Evolutionary conservation across 1,284 basidiomycete genomes (phyloP).

Genomic region (Thecaphora frezii): DNA sequence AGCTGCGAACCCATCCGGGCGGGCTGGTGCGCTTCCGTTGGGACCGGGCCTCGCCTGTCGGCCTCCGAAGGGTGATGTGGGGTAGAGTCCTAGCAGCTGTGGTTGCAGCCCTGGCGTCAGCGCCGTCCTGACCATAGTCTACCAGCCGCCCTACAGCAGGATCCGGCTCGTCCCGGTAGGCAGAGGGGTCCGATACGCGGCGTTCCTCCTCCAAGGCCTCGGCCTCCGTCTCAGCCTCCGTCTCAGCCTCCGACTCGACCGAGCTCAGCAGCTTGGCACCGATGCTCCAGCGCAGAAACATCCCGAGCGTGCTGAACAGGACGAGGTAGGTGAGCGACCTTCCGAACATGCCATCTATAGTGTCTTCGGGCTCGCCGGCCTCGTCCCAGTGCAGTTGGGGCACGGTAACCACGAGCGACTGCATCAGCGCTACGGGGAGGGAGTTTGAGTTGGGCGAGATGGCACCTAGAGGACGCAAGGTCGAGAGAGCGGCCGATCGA

Average conservation of each 20-base stretch:
- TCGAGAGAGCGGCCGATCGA: background rate
- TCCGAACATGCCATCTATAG: conserved; percentile 82
- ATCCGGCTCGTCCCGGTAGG: conserved; percentile 7
- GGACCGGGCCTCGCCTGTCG: conserved; percentile 27
- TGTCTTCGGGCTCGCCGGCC: conserved; percentile 67
- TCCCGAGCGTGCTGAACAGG: conserved; percentile 87
- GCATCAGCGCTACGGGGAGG: conserved; percentile 86
- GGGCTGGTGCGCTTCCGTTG: conserved; percentile 17
- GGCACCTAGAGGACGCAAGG: conserved; percentile 18
- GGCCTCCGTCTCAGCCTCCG: conserved; percentile 44
- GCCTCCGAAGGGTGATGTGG: conserved; percentile 32
- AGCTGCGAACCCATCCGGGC: conserved; percentile 39
- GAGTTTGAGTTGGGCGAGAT: conserved; percentile 76
- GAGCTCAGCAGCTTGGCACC: conserved; percentile 60
- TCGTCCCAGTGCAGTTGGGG: conserved; percentile 79
- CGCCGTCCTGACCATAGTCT: background rate
- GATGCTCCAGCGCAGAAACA: conserved; percentile 65
- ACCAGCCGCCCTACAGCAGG: conserved; percentile 1
- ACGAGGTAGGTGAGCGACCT: conserved; percentile 89
- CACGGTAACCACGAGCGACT: conserved; percentile 81
- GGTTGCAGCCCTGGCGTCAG: background rate
- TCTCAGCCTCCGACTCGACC: no score
- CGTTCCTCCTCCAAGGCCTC: conserved; percentile 12
- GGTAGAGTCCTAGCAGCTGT: conserved; percentile 12
- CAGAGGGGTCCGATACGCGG: background rate